Evolutionary conservation across 148 eudicot genomes (phyloP), one percentile per base, ranked within the genome.

Genomic region (Polygonum aviculare): DNA sequence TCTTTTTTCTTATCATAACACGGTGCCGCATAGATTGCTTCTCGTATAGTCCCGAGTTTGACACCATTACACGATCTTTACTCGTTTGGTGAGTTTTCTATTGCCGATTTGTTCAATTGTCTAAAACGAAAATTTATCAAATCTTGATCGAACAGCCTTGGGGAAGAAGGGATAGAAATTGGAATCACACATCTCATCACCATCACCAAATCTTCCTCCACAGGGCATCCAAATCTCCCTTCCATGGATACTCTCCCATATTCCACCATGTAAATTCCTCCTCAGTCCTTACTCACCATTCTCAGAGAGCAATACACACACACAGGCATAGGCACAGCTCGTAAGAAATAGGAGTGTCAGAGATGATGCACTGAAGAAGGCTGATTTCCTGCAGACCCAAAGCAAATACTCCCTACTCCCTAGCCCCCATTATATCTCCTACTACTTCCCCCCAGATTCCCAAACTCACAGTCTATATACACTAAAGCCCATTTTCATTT

Each of bases 211-310:
- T n/a, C 60, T 54, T 54, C 60, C 22, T 22, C 60, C 31, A 26
- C 31, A 26, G 19, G 60, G 60, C 60, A 18, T 54, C 60, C 60
- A 51, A 14, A 54, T 54, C 60, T 54, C 60, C 22, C 4, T 18
- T 54, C 22, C 47, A 6, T 10, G 31, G 31, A 7, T n/a, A 54
- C 19, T 54, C 22, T 12, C 21, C 9, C 9, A 54, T 54, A 54
- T 54, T 54, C 60, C 60, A n/a, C 60, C 60, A 54, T 54, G 6
- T 54, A 54, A 54, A 54, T 54, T 54, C 60, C 60, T 54, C 60
- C 60, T 15, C 7, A 47, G 18, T 50, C 57, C 57, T 51, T 26
- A 26, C 31, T 26, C 31, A 26, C 31, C 57, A 51, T 16, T n/a
- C 21, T n/a, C 18, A 14, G 57, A 44, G 47, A 44, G 47, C 47